Conservation (phyloP, 768 basidiomycete species). For the Pulveroboletus sp. region DNA sequence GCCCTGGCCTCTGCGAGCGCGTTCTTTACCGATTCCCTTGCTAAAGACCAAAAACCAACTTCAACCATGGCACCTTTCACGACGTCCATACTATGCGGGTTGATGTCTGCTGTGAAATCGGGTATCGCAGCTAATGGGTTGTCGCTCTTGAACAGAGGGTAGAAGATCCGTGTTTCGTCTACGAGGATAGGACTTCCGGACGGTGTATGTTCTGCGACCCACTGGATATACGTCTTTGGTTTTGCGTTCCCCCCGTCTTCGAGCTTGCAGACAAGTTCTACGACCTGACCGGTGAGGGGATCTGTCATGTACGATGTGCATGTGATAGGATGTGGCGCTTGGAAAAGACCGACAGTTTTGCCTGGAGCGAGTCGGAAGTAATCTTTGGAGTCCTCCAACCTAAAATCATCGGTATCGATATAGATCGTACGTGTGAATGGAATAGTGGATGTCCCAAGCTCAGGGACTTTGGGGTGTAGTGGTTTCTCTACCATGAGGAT, state of each 20-base stretch:
- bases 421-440: constrained; percentile 88
- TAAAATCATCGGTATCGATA: constrained; percentile 93
- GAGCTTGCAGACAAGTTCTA: constrained; percentile 72
- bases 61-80: constrained; percentile 82
- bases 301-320: constrained; percentile 87
- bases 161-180: constrained; percentile 89
- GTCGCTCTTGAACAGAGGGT: constrained; percentile 91
- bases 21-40: constrained; percentile 57
- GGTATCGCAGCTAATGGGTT: constrained; percentile 65
- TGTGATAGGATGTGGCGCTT: constrained; percentile 87
- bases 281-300: constrained; percentile 62
- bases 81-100: constrained; percentile 75
- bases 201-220: constrained; percentile 83
- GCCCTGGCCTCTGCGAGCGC: constrained; percentile 62
- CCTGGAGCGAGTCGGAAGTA: constrained; percentile 98
- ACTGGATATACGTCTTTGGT: constrained; percentile 93
- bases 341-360: constrained; percentile 95
- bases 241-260: constrained; percentile 74
- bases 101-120: constrained; percentile 81
- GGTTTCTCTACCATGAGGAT: constrained; percentile 81
- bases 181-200: constrained; percentile 79
- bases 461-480: constrained; percentile 89
- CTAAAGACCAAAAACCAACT: constrained; percentile 82
- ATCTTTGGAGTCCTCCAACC: constrained; percentile 84
- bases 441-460: constrained; percentile 73